Evolutionary conservation across 257 asterid species (phyloP), one percentile per base, ranked within the genome.

Genomic region (Scutellaria galericulata): DNA sequence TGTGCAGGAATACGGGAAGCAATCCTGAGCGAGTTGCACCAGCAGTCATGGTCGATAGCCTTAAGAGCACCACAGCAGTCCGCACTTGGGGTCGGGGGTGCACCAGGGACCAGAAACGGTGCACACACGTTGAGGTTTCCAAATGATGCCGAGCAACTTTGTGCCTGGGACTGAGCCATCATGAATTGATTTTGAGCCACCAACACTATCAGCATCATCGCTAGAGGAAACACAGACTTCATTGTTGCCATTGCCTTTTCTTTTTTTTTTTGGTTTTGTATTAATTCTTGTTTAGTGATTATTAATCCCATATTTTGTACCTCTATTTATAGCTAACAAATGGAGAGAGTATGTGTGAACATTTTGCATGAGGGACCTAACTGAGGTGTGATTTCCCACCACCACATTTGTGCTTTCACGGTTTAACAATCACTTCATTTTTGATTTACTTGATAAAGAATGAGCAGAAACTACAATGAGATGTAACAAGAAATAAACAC

Each of bases 11-110:
- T 74, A 3, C 75, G 88, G 5, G 88, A 70, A 7, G 85, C 79
- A 14, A 80, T 73, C 58, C 85, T 71, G 39, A 83, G 42, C 2
- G 83, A 80, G 83, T 55, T 78, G 72, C 88, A 83, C 70, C 82
- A 2, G 75, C 90, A 87, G 52, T 80, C 84, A 22, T 76, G 88
- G 54, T 81, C 81, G 7, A 83, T 64, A 0, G 82, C 55, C 65
- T 80, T 88, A 2, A 87, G 78, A 12, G 90, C 90, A 0, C 76
- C 65, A 56, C 90, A 87, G 70, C 90, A 87, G 48, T 80, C 88
- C 0, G 83, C 0, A 72, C 77, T 85, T 0, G 88, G 86, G 77
- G 13, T 44, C 31, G 73, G 0, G 66, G 73, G 3, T 1, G 73
- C 37, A 4, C 86, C 88, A 0, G 86, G 85, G 63, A 83, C 73